Evolutionary conservation across 495 filamentous ascomycete genomes (phyloP), one percentile per base, ranked within the genome.

Genomic region (Podospora pseudopauciseta): DNA sequence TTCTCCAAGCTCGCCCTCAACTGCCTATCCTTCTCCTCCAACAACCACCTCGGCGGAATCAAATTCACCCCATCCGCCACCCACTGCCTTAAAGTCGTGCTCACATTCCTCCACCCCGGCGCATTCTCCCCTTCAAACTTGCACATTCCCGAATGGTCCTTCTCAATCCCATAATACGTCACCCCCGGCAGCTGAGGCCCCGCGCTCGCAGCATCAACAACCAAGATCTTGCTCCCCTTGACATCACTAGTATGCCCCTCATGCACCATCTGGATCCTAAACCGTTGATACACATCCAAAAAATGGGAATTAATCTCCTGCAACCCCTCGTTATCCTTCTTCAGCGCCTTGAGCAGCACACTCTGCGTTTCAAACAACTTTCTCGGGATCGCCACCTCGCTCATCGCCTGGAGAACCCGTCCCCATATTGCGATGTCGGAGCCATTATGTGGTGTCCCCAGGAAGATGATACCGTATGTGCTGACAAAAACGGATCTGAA

Each of bases 401-500:
- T 90, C 76, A 96, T 91, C 64, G 86, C 85, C 73, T 94, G 90
- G 58, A 93, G 78, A 67, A 92, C 81, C 9, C 86, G 80, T 3
- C 90, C 92, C 91, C 91, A 94, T 77, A 86, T 86, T 7, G 92
- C 92, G 16, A 91, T 73, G 69, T 92, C 89, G 3, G 91, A 87
- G 0, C 92, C 92, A 59, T 86, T 89, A 73, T 96, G 92, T 9
- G 92, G 92, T n/a, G 92, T 96, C 20, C 92, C 92, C 34, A 96
- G 83, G 73, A 96, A 96, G 26, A 96, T 83, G 32, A 96, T 88
- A 20, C 90, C 92, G 67, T 90, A 96, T 0, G 92, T 94, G 2
- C 91, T 93, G 9, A 94, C 89, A 70, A 87, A 93, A 27, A 96
- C 87, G 5, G 91, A 92, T 28, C 92, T 87, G 5, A 91, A 82